Base-by-base conservation (phyloP, 1,139 yeast genomes). In the Entelexis sorbosivorans region DNA sequence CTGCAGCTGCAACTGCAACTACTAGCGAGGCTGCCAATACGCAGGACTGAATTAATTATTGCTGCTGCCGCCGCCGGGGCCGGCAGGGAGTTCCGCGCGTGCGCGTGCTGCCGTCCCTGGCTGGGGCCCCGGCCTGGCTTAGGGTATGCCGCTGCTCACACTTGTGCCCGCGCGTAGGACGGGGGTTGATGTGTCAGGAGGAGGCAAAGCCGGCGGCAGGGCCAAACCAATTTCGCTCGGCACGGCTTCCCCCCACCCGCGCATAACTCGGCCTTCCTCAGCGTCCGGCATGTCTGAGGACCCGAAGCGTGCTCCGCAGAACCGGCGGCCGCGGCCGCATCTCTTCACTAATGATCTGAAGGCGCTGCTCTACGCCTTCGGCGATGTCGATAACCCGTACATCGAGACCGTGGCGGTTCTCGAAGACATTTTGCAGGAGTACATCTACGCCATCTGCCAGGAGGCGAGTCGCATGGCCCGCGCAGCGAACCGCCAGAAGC, bases 401-500 rank as follows among this genome's bases (percentile, higher is more conserved):
- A 82, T 82, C 33, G 82, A 84, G 51, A 84, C 95, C 0, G 80
- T 86, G 1, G 82, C 81, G 52, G 79, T 85, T 5, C 66, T 89
- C 22, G 97, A 89, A 62, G 97, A 89, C 59, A 74, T 85, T n/a
- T 74, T 89, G 16, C 78, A 82, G 31, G 86, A 82, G 53, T 89
- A 82, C 63, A 69, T 89, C 44, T 75, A 80, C 5, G 89, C 83
- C 61, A 72, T 87, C 48, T 80, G 83, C 60, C 75, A 72, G 55
- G 79, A 76, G 49, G 81, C 84, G 0, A 70, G 78, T 2, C 69
- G 77, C 14, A 74, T 74, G 51, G 76, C 80, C 2, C 66, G 70
- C 24, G 71, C 73, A 0, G 72, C 76, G 19, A 81, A 81, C 44
- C 73, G 94, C 46, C 77, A 77, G 50, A 80, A 93, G 65, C 78